Percentiles rank a stretch among this genome's conserved stretches.
These are phyloP conservation scores for Emmonsia crescens DNA, from an alignment of 2,329 filamentous ascomycete genomes.

Conservation along the genomic window DNA sequence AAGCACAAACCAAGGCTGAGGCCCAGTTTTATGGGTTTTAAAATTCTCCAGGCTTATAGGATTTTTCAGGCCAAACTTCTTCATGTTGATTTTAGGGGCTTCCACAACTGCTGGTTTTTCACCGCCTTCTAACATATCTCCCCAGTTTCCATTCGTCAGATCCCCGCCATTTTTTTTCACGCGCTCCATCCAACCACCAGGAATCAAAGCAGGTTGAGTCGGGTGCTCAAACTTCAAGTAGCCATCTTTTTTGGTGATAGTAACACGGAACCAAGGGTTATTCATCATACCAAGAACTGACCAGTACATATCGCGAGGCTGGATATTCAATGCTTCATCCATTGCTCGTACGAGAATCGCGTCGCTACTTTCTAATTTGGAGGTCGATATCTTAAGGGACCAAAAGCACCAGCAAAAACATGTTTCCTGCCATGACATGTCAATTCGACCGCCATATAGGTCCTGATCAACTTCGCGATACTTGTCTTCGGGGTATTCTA, in stretches of 20 bases:
- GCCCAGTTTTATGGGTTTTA: conserved; percentile 52
- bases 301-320: conserved; percentile 94
- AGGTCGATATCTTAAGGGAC: conserved; percentile 57
- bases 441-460: conserved; percentile 64
- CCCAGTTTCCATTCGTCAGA: conserved; percentile 73
- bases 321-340: conserved; percentile 79
- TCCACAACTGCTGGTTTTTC: conserved; percentile 37
- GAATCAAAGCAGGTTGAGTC: conserved; percentile 64
- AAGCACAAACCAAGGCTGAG: conserved; percentile 75
- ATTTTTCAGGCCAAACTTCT: conserved; percentile 52
- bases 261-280: conserved; percentile 82
- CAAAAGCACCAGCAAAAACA: conserved; percentile 93
- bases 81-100: conserved; percentile 64
- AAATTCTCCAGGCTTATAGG: conserved; percentile 62
- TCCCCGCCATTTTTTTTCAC: conserved; percentile 76
- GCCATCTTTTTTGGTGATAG: conserved; percentile 57
- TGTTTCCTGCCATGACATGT: conserved; percentile 70
- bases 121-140: conserved; percentile 52
- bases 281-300: conserved; percentile 96
- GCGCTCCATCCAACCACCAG: conserved; percentile 87
- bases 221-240: conserved; percentile 74
- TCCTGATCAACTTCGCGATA: conserved; percentile 57
- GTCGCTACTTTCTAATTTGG: conserved; percentile 51
- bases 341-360: conserved; percentile 76
- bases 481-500: conserved; percentile 74